phyloP scores from a whole-genome alignment of 495 filamentous ascomycete species.

The Penicillium lividum region DNA sequence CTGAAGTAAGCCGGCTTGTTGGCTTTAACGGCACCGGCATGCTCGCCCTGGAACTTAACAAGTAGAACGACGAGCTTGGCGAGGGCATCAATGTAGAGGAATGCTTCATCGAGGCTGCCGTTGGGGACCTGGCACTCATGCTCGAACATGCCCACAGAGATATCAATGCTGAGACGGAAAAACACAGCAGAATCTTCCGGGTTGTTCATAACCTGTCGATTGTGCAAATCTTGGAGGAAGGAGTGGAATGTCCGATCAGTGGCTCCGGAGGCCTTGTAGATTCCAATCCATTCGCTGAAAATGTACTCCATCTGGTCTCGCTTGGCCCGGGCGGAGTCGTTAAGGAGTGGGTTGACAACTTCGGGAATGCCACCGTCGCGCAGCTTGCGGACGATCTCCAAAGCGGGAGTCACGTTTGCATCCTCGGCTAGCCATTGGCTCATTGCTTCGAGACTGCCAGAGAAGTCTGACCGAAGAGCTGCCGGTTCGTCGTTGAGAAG shows the following conservation, averaged over 20 bases:
- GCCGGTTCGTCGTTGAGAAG: conserved; percentile 74
- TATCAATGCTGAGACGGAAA: conserved; percentile 78
- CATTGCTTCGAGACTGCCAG: conserved; percentile 74
- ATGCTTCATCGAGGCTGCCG: conserved; percentile 67
- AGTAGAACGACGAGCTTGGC: conserved; percentile 79
- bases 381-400: conserved; percentile 72
- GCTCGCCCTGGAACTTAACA: conserved; percentile 66
- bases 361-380: conserved; percentile 61
- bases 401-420: conserved; percentile 59
- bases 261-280: conserved; percentile 71
- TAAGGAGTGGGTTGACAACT: conserved; percentile 45
- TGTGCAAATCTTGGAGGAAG: conserved; percentile 84
- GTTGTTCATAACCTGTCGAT: conserved; percentile 65
- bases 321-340: conserved; percentile 53
- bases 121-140: conserved; percentile 58
- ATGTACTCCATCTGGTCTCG: conserved; percentile 88
- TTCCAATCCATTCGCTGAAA: conserved; percentile 89
- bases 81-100: conserved; percentile 78
- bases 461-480: conserved; percentile 83
- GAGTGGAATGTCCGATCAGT: conserved; percentile 68
- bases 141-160: conserved; percentile 74
- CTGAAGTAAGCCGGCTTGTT: conserved; percentile 69
- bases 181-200: conserved; percentile 77
- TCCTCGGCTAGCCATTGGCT: conserved; percentile 81
- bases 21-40: conserved; percentile 55